Base-by-base conservation (phyloP, 2,329 filamentous ascomycete species). In the Nemania serpens region DNA sequence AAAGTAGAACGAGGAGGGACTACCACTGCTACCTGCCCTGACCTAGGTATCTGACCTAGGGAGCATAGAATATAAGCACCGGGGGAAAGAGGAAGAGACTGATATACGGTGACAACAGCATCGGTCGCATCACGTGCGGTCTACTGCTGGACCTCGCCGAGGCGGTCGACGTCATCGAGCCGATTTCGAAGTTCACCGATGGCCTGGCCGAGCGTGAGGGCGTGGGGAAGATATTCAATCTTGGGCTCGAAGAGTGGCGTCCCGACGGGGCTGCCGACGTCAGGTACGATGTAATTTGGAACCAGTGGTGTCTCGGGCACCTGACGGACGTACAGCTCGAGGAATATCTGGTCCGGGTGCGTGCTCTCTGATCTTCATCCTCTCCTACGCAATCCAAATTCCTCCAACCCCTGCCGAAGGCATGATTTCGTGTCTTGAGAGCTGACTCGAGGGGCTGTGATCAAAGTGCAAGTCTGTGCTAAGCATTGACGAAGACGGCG, bases 251-350 rank as follows among this genome's bases (percentile, higher is more conserved):
- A 74, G 81, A 84, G 29, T 96, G 91, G 91, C 60, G 68, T 11
- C 79, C 71, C 2, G 78, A 71, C 10, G 69, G 76, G 9, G 76
- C 69, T 0, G 68, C 75, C 1, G 77, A 70, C n/a, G 69, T 75
- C 9, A 73, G 76, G 50, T 97, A 97, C 75, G 89, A 93, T 72
- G 75, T 97, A 47, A 87, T 97, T 62, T 97, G 91, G 91, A 89
- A 85, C 54, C 93, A 97, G 75, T 97, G 93, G 93, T 97, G 93
- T 75, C 76, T 94, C 7, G 90, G 91, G 22, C 89, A 97, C 74
- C 78, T 97, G 56, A 92, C 85, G 0, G 92, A 97, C 72, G 76
- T 75, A 7, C 87, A 96, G 73, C 73, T 97, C 3, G 79, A 90
- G 1, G 78, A 77, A 2, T 96, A 88, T 70, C 75, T 97, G 15